Evolutionary conservation across 495 filamentous ascomycete genomes (phyloP), one percentile per base, ranked within the genome.

Genomic region (Penicillium steckii): DNA sequence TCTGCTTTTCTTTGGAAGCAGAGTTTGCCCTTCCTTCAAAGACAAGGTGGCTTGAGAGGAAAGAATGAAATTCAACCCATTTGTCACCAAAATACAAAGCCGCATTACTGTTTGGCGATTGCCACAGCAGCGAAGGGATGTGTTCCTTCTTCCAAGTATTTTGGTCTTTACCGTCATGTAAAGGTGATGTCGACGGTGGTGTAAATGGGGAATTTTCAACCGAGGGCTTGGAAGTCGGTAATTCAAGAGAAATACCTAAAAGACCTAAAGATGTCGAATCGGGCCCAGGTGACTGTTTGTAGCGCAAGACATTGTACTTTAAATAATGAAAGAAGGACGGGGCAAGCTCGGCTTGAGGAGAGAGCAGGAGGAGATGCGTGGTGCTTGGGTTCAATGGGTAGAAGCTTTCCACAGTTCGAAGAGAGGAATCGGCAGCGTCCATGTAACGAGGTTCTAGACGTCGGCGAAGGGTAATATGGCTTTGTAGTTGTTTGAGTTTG

Each of bases 281-380:
- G 13, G 68, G 47, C 8, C 69, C 55, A 12, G 69, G 53, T 2
- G 89, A 90, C 62, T 92, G 85, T 57, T 79, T 81, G 65, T 91
- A 91, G 50, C 89, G 83, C 1, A 96, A 74, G 4, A 87, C 66
- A 13, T 72, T 65, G 65, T 89, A 94, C 61, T 86, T 88, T 13
- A 94, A 67, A 76, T 90, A 96, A 55, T 95, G 88, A 53, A 81
- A 92, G 61, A 86, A 96, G 2, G 81, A 76, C 10, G 84, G 84
- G 2, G 86, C 86, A 2, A 96, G 60, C 60, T 96, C 84, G 5
- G 75, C 79, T 58, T 92, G 83, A 1, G 91, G 83, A 12, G 89
- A 90, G 3, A 96, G 76, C 17, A 95, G 63, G 23, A 96, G 76
- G 8, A 95, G 79, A 67, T 95, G 89, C 3, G 85, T 84, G 41